phyloP scores from a whole-genome alignment of 306 rosid species.

The Morella rubra region DNA sequence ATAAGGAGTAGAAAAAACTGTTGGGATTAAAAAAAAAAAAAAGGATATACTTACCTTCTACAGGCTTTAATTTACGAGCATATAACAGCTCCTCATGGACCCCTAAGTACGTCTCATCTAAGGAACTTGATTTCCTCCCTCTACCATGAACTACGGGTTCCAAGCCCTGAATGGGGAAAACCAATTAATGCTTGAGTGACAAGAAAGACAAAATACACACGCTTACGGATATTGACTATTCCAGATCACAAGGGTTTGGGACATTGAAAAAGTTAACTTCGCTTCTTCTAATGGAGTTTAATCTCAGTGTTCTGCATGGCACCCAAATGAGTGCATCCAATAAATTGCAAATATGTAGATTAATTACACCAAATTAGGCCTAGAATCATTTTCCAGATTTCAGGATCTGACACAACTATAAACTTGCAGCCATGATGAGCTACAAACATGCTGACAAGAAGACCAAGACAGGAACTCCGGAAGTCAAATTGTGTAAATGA shows the following conservation, averaged over 20 bases:
- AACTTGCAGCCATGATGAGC: background rate
- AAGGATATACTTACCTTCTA: slow-evolving; percentile 55
- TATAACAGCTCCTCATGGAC: slow-evolving; percentile 73
- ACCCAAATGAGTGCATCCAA: background rate
- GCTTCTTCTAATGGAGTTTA: background rate
- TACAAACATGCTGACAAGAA: background rate
- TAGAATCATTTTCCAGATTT: background rate
- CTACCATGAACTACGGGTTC: slow-evolving; percentile 93
- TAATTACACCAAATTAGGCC: background rate
- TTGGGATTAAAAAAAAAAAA: slow-evolving; percentile 7
- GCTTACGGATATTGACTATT: background rate
- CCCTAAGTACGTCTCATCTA: slow-evolving; percentile 81
- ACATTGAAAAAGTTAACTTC: background rate
- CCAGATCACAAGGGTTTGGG: background rate
- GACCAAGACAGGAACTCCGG: background rate
- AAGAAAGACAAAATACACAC: background rate
- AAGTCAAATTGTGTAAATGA: background rate
- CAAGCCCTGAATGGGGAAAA: slow-evolving; percentile 56
- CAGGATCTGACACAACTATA: background rate
- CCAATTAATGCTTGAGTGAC: slow-evolving; percentile 11
- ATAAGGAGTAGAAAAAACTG: background rate
- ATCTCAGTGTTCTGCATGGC: background rate
- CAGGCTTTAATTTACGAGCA: slow-evolving; percentile 88
- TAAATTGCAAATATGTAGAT: background rate
- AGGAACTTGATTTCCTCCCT: slow-evolving; percentile 68